Evolutionary conservation across 164 flowering plant species (phyloP), one percentile per base, ranked within the genome.

Genomic region (Magnolia changhungtana): DNA sequence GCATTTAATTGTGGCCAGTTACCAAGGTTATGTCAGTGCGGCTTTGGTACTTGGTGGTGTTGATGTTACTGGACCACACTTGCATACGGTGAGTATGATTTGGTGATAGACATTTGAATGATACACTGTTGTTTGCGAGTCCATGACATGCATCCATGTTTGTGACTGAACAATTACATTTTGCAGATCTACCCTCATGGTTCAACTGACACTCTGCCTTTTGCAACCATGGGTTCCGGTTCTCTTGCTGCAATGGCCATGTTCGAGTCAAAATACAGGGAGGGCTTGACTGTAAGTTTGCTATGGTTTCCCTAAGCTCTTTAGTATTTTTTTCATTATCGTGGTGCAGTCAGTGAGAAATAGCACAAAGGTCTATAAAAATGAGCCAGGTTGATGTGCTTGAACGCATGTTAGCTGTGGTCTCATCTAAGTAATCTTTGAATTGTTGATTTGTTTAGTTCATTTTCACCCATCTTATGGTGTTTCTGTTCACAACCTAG

Each of bases 11-110:
- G 76, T 71, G 71, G 69, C 13, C 77, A 96, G 98, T 78, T 90
- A 96, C 80, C 99, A 94, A 86, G 99, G 99, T 21, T 71, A 96
- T 83, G 97, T 94, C 55, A 80, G 82, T 52, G 99, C 99, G 81
- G 99, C 98, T 81, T 81, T 96, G 87, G 97, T 96, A 52, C 97
- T 96, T 80, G 99, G 99, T 77, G 99, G 98, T 81, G 98, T 96
- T 84, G 99, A 96, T 87, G 84, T 89, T 71, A 92, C 97, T 75
- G 98, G 99, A 64, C 98, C 99, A 11, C 99, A 94, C 85, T 77
- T 96, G 83, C 98, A 96, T 78, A 96, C 99, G 37, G 99, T 96
- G 78, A 86, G 93, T 86, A 80, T 27, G 18, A 67, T 63, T 19
- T 63, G 29, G 45, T 66, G 55, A 13, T 29, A 14, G 24, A n/a